These are phyloP conservation scores for Scortechinia acanthostroma DNA, from an alignment of 2,329 filamentous ascomycete species.

Conservation along the genomic window DNA sequence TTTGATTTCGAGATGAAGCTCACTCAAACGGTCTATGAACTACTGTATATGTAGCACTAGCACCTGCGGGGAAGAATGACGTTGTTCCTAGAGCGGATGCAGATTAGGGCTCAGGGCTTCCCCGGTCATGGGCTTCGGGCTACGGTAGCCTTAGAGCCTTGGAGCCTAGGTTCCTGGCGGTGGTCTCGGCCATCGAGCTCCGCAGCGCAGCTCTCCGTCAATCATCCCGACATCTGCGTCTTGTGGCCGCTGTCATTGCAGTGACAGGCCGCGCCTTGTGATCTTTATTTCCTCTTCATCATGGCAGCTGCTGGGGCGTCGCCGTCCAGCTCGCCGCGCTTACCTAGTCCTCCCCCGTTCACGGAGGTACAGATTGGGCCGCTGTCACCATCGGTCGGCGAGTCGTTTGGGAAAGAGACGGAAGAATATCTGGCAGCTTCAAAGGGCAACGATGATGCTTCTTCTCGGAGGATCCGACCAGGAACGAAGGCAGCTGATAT, in stretches of 20 bases:
- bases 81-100: background rate
- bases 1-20: no score
- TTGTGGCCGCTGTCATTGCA: no score
- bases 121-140: background rate
- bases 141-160: no score
- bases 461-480: slow-evolving; percentile 78
- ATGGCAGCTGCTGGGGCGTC: slow-evolving; percentile 24
- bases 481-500: slow-evolving; percentile 90
- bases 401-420: slow-evolving; percentile 38
- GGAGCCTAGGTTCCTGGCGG: no score
- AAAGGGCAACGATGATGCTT: slow-evolving; percentile 52
- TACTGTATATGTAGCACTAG: no score
- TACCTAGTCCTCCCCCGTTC: slow-evolving; percentile 88
- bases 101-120: background rate
- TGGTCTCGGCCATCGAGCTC: no score
- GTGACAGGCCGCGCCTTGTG: no score
- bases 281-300: background rate
- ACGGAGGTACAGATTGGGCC: slow-evolving; percentile 88
- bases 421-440: slow-evolving; percentile 43
- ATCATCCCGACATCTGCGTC: no score
- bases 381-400: slow-evolving; percentile 44
- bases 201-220: no score
- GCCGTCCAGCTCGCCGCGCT: slow-evolving; percentile 75
- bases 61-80: background rate
- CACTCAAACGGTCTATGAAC: no score